Conservation (phyloP, 768 basidiomycete genomes). For the Lactarius vividus region DNA sequence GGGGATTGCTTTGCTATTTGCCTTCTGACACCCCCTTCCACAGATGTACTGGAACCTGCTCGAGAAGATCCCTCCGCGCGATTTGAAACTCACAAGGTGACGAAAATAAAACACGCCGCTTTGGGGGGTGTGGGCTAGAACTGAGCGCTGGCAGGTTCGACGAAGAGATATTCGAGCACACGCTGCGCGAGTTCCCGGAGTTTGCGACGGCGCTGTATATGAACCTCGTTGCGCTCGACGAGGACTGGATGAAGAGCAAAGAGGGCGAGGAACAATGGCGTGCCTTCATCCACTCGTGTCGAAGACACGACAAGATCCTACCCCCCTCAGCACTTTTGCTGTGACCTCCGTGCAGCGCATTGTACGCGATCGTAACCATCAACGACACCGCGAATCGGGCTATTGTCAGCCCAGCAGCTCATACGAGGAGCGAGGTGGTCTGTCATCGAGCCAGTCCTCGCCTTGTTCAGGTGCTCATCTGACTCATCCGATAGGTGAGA, state of each 20-base stretch:
- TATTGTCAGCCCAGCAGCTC: slow-evolving; percentile 55
- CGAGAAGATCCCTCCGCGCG: slow-evolving; percentile 50
- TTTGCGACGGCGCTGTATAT: slow-evolving; percentile 40
- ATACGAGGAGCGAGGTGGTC: slow-evolving; percentile 50
- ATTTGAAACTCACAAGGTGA: slow-evolving; percentile 81
- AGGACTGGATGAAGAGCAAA: slow-evolving; percentile 88
- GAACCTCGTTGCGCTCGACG: slow-evolving; percentile 62
- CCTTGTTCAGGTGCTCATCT: slow-evolving; percentile 34
- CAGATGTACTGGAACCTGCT: slow-evolving; percentile 96
- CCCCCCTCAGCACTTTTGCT: slow-evolving; percentile 49
- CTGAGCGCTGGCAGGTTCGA: slow-evolving; percentile 46
- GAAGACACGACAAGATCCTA: slow-evolving; percentile 44
- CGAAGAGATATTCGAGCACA: slow-evolving; percentile 85
- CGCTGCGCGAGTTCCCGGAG: slow-evolving; percentile 79
- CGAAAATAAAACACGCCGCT: background rate
- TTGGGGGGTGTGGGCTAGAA: background rate
- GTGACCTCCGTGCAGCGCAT: slow-evolving; percentile 36
- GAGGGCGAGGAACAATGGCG: slow-evolving; percentile 85
- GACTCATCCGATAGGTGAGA: slow-evolving; percentile 41
- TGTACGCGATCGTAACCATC: slow-evolving; percentile 41
- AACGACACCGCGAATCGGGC: slow-evolving; percentile 42
- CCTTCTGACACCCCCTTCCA: background rate
- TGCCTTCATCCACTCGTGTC: slow-evolving; percentile 71
- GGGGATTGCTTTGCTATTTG: background rate
- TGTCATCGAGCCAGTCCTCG: slow-evolving; percentile 49